A percentile compares a stretch with the other conserved stretches of the same genome.
Conservation (phyloP, 352 stramenopile species). For the Globisporangium iwayamae region DNA sequence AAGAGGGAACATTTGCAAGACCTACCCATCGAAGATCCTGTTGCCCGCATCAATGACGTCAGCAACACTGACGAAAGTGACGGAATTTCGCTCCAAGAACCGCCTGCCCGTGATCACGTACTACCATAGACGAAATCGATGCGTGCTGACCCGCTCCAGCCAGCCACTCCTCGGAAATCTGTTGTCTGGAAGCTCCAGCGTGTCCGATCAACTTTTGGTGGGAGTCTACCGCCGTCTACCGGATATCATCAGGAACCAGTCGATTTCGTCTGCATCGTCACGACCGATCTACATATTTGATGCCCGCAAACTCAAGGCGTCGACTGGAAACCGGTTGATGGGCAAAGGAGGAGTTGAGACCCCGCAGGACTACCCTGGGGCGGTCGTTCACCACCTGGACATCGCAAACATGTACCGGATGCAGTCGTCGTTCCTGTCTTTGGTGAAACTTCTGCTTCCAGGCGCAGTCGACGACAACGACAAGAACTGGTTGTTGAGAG, state of each 20-base stretch:
- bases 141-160: slow-evolving; percentile 76
- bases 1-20: slow-evolving; percentile 74
- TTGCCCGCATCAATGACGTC: slow-evolving; percentile 71
- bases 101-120: slow-evolving; percentile 86
- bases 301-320: slow-evolving; percentile 85
- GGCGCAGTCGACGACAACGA: slow-evolving; percentile 63
- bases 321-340: slow-evolving; percentile 87
- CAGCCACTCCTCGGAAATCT: slow-evolving; percentile 79
- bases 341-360: slow-evolving; percentile 90
- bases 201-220: slow-evolving; percentile 75
- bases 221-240: slow-evolving; percentile 73
- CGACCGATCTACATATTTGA: slow-evolving; percentile 90
- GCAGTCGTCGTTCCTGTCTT: slow-evolving; percentile 66
- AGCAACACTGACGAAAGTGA: slow-evolving; percentile 60
- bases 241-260: slow-evolving; percentile 80
- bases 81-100: slow-evolving; percentile 83
- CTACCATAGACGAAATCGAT: slow-evolving; percentile 70
- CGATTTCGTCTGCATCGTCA: slow-evolving; percentile 51
- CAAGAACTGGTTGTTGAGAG: slow-evolving; percentile 59
- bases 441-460: slow-evolving; percentile 72
- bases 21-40: slow-evolving; percentile 80
- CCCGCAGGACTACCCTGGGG: slow-evolving; percentile 72
- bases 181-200: slow-evolving; percentile 61
- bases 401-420: slow-evolving; percentile 95
- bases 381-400: slow-evolving; percentile 80